phyloP scores from a whole-genome alignment of 1,284 basidiomycete species.

The Trichosporon inkin region DNA sequence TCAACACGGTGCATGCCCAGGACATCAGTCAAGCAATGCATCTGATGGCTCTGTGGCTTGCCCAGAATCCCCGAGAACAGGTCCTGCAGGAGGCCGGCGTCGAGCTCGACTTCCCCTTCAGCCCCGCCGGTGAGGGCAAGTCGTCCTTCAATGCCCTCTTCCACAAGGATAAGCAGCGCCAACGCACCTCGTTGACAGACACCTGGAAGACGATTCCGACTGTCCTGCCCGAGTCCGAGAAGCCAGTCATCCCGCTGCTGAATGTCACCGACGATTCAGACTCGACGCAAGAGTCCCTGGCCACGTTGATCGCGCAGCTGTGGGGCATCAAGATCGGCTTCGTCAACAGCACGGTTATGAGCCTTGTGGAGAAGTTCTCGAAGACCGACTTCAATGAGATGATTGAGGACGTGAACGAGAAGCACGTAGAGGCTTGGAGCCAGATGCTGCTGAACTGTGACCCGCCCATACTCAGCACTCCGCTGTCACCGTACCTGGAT shows the following conservation, averaged over 20 bases:
- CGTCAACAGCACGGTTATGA: conserved; percentile 67
- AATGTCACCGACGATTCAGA: conserved; percentile 79
- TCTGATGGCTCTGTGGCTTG: conserved; percentile 54
- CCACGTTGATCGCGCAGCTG: conserved; percentile 64
- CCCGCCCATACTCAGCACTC: conserved; percentile 70
- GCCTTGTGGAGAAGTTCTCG: conserved; percentile 49
- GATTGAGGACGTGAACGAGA: conserved; percentile 24
- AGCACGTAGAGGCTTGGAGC: conserved; percentile 76
- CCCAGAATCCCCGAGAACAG: conserved; percentile 25
- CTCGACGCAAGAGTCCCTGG: conserved; percentile 70
- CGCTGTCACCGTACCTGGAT: conserved; percentile 77
- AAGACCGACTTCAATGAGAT: conserved; percentile 29
- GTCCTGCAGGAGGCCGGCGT: conserved; percentile 58
- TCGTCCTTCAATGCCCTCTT: conserved; percentile 11
- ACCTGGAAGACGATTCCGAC: conserved; percentile 36
- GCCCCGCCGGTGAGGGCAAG: background rate
- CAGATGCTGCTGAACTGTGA: conserved; percentile 70
- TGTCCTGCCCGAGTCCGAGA: conserved; percentile 56
- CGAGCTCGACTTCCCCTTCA: conserved; percentile 57
- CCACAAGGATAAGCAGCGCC: conserved; percentile 1
- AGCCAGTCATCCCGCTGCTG: conserved; percentile 69
- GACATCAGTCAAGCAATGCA: conserved; percentile 72
- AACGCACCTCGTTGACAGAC: conserved; percentile 27
- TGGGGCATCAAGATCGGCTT: conserved; percentile 84
- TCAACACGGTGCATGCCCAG: conserved; percentile 71